Conservation (phyloP, 768 basidiomycete species). For the Hortiboletus campestris region DNA sequence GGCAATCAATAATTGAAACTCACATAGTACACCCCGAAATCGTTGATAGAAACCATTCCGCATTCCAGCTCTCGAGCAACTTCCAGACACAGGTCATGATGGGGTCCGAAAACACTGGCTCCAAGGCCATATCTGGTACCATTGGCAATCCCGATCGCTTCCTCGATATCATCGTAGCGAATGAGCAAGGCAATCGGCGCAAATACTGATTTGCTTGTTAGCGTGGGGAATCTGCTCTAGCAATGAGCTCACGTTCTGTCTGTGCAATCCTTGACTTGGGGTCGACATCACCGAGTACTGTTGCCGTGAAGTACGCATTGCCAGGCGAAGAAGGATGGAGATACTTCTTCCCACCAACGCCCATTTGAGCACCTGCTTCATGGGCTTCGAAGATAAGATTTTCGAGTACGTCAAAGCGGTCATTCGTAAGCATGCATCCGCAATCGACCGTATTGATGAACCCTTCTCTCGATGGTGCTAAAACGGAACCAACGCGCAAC, state of each 20-base stretch:
- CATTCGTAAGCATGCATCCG: conserved; percentile 81
- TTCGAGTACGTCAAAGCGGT: conserved; percentile 69
- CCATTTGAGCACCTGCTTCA: conserved; percentile 61
- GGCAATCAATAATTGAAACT: conserved; percentile 30
- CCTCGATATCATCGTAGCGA: conserved; percentile 77
- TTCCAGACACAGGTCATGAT: conserved; percentile 71
- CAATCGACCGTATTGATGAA: conserved; percentile 76
- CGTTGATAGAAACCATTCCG: conserved; percentile 97
- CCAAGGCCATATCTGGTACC: conserved; percentile 87
- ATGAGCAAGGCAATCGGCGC: conserved; percentile 89
- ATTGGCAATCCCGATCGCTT: conserved; percentile 88
- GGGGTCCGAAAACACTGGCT: conserved; percentile 90
- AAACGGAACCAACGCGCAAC: conserved; percentile 76
- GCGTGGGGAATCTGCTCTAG: neutral
- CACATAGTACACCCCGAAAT: conserved; percentile 88
- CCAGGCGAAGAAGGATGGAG: conserved; percentile 64
- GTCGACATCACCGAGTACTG: conserved; percentile 78
- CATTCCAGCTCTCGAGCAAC: conserved; percentile 84
- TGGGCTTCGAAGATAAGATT: conserved; percentile 67
- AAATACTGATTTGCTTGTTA: conserved; percentile 63
- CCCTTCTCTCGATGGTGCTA: conserved; percentile 63
- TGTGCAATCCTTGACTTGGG: conserved; percentile 73
- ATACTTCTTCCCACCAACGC: conserved; percentile 64
- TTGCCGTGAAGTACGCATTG: conserved; percentile 84
- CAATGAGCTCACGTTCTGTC: conserved; percentile 55